phyloP scores from a whole-genome alignment of 352 stramenopile species.

The Pythium rishiriense region DNA sequence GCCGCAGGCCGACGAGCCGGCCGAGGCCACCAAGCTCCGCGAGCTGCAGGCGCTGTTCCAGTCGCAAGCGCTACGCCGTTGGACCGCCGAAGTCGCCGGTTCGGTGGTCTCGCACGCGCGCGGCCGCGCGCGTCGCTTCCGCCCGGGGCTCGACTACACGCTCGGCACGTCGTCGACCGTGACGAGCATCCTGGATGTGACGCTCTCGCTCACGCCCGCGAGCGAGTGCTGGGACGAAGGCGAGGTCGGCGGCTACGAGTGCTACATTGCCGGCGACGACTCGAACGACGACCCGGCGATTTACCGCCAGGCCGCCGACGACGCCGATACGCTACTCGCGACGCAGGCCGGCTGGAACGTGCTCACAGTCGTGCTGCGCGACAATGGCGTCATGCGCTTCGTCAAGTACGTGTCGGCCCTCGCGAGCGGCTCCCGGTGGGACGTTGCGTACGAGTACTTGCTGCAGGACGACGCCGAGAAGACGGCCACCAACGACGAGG shows the following conservation, averaged over 20 bases:
- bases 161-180: conserved; percentile 51
- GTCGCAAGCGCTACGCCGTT: conserved; percentile 58
- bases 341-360: conserved; percentile 89
- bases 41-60: conserved; percentile 48
- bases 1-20: conserved; percentile 21
- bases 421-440: conserved; percentile 85
- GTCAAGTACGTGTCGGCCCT: conserved; percentile 91
- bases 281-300: conserved; percentile 72
- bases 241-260: conserved; percentile 82
- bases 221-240: conserved; percentile 40
- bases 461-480: conserved; percentile 8
- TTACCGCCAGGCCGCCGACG: conserved; percentile 44
- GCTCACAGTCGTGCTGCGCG: conserved; percentile 87
- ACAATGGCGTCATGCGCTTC: conserved; percentile 90
- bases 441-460: conserved; percentile 70
- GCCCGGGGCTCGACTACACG: conserved; percentile 91
- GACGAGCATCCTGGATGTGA: conserved; percentile 59
- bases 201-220: conserved; percentile 33
- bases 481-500: not conserved
- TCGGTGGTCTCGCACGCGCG: conserved; percentile 40
- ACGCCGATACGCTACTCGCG: conserved; percentile 83
- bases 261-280: conserved; percentile 83
- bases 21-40: conserved; percentile 24
- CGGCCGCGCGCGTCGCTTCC: conserved; percentile 75
- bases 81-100: conserved; percentile 50